Conservation (phyloP, 306 rosid genomes). For the Ormosia emarginata region DNA sequence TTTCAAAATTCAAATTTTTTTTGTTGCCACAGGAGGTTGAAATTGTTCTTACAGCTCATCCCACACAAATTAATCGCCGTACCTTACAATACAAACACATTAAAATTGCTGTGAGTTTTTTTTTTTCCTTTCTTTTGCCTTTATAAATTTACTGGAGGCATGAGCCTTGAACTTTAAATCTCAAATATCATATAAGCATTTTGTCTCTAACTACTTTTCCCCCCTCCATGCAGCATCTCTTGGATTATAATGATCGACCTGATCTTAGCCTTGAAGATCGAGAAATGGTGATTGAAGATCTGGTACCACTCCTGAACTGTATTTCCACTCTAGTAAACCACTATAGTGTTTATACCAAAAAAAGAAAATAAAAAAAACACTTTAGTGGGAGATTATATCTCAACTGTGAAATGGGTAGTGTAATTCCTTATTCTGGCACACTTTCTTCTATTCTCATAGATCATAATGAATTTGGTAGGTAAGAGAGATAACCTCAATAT, state of each 20-base stretch:
- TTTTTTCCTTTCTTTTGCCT: constrained; percentile 4
- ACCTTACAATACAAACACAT: constrained; percentile 87
- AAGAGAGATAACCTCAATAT: constrained; percentile 91
- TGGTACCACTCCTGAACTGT: constrained; percentile 53
- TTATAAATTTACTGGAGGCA: neutral
- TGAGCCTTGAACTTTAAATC: neutral
- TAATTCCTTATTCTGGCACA: constrained; percentile 5
- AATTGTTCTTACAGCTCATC: constrained; percentile 98
- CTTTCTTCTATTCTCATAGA: constrained; percentile 11
- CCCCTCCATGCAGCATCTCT: constrained; percentile 60
- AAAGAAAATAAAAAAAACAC: too few species aligned
- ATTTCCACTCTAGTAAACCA: constrained; percentile 27
- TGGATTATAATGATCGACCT: constrained; percentile 81
- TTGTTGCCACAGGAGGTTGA: constrained; percentile 68
- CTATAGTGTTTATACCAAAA: neutral
- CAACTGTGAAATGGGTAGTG: neutral
- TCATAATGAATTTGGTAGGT: constrained; percentile 51
- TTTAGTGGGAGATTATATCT: neutral
- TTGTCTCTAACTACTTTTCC: constrained; percentile 24
- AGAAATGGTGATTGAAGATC: constrained; percentile 87
- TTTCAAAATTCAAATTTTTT: constrained; percentile 11
- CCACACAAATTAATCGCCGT: constrained; percentile 94
- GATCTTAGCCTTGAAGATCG: constrained; percentile 80
- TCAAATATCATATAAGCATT: constrained; percentile 4
- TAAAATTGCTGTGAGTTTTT: constrained; percentile 65